Evolutionary conservation across 225 moss, liverwort and hornwort genomes (phyloP), one percentile per base, ranked within the genome.

Genomic region (Pleurozium schreberi): DNA sequence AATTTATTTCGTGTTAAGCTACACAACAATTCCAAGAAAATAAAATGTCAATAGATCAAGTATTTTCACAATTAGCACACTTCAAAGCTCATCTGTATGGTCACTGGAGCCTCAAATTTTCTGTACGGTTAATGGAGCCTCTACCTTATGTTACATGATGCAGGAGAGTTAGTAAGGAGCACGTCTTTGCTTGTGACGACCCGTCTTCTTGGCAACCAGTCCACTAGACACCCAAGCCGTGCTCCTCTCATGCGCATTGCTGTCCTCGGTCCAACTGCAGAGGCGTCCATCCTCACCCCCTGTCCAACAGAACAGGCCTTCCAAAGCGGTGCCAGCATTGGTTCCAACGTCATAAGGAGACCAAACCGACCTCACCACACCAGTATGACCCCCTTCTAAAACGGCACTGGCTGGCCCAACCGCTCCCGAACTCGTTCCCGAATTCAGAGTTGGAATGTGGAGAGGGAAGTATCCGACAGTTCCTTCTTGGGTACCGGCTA

Each of bases 201-300:
- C 90, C 34, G 91, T 77, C 70, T 90, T 94, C 92, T 91, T 95
- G 31, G 87, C 85, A 78, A 96, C 94, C 45, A 98, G 80, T 16
- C 95, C 93, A 88, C 93, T 97, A 3, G 96, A 95, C 61, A 97
- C 95, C 98, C 97, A 98, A 6, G 98, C 96, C 47, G 80, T 81
- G 70, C 97, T 95, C 90, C 93, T 91, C 73, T 94, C 95, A n/a
- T 86, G 84, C 14, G 85, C 90, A 79, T 83, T 91, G 70, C 91
- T 93, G 82, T 93, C 94, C 81, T 94, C 93, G 10, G 93, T 94
- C 99, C 99, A 99, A 90, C 96, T 95, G 55, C 97, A 99, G 40
- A 99, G 93, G 64, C 96, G 94, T 18, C 97, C 99, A 85, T 99
- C 99, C 85, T 99, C 99, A 63, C 96, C 99, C 25, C 97, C 97